Percentiles rank a stretch among this genome's conserved stretches.
These are phyloP conservation scores for Brassica hybrid DNA, from an alignment of 441 rosid species.

Conservation along the genomic window DNA sequence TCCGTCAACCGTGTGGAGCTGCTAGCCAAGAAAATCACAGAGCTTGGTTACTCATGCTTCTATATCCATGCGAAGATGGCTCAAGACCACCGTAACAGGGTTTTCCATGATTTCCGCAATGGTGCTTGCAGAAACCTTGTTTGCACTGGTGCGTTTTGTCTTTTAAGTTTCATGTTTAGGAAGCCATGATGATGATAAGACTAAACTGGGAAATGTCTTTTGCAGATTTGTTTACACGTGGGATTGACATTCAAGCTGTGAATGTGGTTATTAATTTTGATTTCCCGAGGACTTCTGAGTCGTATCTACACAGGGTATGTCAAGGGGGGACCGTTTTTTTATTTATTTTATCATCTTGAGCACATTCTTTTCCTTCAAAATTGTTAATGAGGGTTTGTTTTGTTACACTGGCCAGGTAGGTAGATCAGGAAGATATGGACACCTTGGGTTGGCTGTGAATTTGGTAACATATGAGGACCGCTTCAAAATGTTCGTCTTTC, in stretches of 20 bases:
- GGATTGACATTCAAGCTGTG: slow-evolving; percentile 92
- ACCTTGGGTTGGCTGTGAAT: slow-evolving; percentile 89
- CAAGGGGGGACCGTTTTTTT: too few relatives aligned
- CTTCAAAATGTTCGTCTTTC: slow-evolving; percentile 66
- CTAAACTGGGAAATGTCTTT: slow-evolving; percentile 59
- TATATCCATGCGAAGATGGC: slow-evolving; percentile 88
- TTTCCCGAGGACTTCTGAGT: slow-evolving; percentile 86
- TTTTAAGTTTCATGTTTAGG: slow-evolving; percentile 2
- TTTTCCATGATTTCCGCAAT: slow-evolving; percentile 89
- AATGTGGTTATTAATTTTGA: slow-evolving; percentile 88
- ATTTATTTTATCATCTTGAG: not conserved
- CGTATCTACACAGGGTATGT: slow-evolving; percentile 88
- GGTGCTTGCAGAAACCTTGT: slow-evolving; percentile 95
- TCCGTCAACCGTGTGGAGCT: slow-evolving; percentile 88
- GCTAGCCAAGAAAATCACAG: slow-evolving; percentile 86
- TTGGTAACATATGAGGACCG: slow-evolving; percentile 88
- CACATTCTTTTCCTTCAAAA: not conserved
- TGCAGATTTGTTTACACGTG: slow-evolving; percentile 86
- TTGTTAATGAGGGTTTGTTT: slow-evolving; percentile 10
- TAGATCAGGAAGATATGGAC: slow-evolving; percentile 89
- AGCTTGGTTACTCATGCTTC: slow-evolving; percentile 86
- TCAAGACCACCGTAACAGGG: slow-evolving; percentile 91
- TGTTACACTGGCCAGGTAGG: slow-evolving; percentile 58
- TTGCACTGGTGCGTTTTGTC: slow-evolving; percentile 65
- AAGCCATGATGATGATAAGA: slow-evolving; percentile 16